These are phyloP conservation scores for Ramaria sp. DNA, from an alignment of 768 basidiomycete genomes.

Conservation along the genomic window DNA sequence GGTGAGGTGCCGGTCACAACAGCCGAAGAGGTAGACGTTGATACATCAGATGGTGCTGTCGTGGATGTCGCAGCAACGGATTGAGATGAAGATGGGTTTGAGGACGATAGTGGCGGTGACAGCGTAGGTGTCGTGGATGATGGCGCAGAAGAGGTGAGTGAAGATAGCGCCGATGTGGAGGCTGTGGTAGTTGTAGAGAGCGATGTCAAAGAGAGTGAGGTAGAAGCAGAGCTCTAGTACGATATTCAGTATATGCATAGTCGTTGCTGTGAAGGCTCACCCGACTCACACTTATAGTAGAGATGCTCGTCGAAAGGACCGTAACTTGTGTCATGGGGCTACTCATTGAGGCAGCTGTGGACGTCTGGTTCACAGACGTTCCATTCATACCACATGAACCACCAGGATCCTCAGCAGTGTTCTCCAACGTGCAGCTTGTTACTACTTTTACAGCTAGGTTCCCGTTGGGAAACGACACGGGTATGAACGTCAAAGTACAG, in stretches of 20 bases:
- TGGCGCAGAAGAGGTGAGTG: background rate
- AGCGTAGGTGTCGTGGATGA: background rate
- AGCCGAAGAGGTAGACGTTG: background rate
- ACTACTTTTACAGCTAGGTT: background rate
- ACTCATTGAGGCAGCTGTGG: background rate
- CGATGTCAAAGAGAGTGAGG: background rate
- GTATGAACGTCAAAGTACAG: constrained; percentile 2
- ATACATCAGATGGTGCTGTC: background rate
- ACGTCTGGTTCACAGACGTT: background rate
- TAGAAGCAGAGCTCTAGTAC: background rate
- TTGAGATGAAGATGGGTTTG: background rate
- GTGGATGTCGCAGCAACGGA: background rate
- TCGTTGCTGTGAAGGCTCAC: background rate
- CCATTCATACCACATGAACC: background rate
- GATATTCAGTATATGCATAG: background rate
- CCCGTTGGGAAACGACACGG: background rate
- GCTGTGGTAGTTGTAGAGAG: background rate
- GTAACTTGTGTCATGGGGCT: background rate
- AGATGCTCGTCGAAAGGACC: background rate
- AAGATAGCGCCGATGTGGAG: background rate
- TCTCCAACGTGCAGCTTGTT: background rate
- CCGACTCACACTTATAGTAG: background rate
- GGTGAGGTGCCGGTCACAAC: background rate
- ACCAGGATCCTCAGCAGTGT: background rate
- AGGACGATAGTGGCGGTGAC: background rate